Percentiles rank a stretch among this genome's conserved stretches.
phyloP scores from a whole-genome alignment of 495 filamentous ascomycete species.

The Neurospora sp. region DNA sequence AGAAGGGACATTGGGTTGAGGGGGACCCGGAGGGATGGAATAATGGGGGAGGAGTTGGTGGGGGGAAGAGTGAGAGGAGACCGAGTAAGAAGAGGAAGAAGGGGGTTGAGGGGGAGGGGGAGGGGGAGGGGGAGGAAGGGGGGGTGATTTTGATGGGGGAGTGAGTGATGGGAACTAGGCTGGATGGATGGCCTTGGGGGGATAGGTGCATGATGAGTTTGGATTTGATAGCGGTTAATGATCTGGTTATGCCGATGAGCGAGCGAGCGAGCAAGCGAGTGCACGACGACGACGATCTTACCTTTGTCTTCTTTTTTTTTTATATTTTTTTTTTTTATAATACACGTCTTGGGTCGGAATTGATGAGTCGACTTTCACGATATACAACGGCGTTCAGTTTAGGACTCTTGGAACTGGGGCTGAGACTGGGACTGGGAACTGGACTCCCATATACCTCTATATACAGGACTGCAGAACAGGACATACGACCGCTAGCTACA shows the following conservation, averaged over 20 bases:
- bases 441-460: not conserved
- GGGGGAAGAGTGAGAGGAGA: conserved; percentile 9
- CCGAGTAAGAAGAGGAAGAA: conserved; percentile 37
- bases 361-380: not conserved
- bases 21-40: conserved; percentile 19
- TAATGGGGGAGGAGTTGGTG: not conserved
- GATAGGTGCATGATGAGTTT: not conserved
- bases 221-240: not conserved
- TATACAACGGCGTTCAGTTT: not conserved
- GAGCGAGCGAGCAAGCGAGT: not conserved
- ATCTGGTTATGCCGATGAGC: not conserved
- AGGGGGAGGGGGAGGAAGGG: not conserved
- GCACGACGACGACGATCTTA: not conserved
- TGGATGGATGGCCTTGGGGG: not conserved
- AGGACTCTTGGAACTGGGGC: not conserved
- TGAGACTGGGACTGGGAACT: not conserved
- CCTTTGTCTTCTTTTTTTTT: not conserved
- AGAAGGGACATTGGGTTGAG: conserved; percentile 36
- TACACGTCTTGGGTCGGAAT: not conserved
- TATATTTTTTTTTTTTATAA: not conserved
- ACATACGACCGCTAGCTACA: not conserved
- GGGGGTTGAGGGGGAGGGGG: conserved; percentile 1
- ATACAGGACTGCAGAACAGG: not conserved
- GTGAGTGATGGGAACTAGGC: not conserved
- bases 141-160: not conserved